Evolutionary conservation across 345 rosid species (phyloP), one percentile per base, ranked within the genome.

Genomic region (Iberis pinnata): DNA sequence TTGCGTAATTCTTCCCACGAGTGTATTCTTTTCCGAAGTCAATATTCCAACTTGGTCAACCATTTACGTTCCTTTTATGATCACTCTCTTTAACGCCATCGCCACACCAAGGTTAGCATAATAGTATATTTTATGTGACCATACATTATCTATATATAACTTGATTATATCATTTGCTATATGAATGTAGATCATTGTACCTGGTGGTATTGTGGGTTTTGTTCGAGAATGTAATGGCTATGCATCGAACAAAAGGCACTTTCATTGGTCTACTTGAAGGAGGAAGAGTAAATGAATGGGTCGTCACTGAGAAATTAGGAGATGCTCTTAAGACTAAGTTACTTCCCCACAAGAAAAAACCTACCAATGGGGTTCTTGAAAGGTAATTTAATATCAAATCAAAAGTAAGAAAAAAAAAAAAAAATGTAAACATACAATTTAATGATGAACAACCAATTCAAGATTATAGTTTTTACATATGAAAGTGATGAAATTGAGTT

Each of bases 251-350:
- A 13, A 80, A 77, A 67, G 82, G 82, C 5, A 75, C 86, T 31
- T 68, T 75, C 19, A 80, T 86, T 10, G 98, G 98, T 8, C 63
- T 90, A 69, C 57, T 90, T 3, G 98, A 90, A 68, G 81, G 80
- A 1, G 89, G 98, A 4, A 73, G 96, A 66, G 95, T 76, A 3
- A 87, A 90, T 12, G 98, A 90, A 71, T 90, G 98, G 98, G 80
- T 87, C 12, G 98, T 90, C 25, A 90, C 98, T 0, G 87, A 87
- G 58, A 90, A 90, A 45, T 61, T 87, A 42, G 98, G 98, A 8
- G 94, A 86, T 53, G 94, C 76, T 43, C 64, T 80, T 45, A 71
- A 78, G 59, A 56, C 70, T 35, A 80, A 77, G 46, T 55, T 63
- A 17, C 39, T 25, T 75, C 75, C 9, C 12, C 63, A 68, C 76